These are phyloP conservation scores for Calamus simplicifolius DNA, from an alignment of 176 grass and related monocot genomes.

Conservation along the genomic window DNA sequence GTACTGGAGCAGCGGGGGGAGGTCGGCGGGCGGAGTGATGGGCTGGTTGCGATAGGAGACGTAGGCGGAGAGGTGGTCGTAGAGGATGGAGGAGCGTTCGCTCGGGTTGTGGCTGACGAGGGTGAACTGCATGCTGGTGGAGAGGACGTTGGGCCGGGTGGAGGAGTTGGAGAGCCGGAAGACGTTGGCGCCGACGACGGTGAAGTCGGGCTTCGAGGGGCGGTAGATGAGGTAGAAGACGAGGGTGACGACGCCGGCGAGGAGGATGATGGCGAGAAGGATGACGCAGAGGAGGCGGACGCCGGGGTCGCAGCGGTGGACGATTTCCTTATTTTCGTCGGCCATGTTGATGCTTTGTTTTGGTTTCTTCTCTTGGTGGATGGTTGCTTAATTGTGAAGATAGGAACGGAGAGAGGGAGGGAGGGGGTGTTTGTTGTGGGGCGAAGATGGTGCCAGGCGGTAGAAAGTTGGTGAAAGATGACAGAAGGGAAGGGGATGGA, in stretches of 20 bases:
- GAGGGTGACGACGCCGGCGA: constrained; percentile 18
- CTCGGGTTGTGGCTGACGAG: constrained; percentile 67
- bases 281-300: constrained; percentile 9
- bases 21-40: constrained; percentile 34
- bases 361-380: no score
- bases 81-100: constrained; percentile 35
- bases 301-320: constrained; percentile 1
- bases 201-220: constrained; percentile 44
- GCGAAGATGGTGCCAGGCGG: no score
- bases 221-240: constrained; percentile 51
- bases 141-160: constrained; percentile 12
- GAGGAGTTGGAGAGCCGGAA: constrained; percentile 26
- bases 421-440: no score
- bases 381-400: not conserved
- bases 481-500: no score
- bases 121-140: constrained; percentile 52
- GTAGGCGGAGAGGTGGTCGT: constrained; percentile 40
- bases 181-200: constrained; percentile 32
- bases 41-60: constrained; percentile 47
- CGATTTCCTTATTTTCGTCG: not conserved
- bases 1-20: constrained; percentile 44
- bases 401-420: not conserved
- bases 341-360: constrained; percentile 9
- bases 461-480: no score
- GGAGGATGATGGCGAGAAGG: constrained; percentile 5